Base-by-base conservation (phyloP, 345 rosid genomes). In the Populus nigra region DNA sequence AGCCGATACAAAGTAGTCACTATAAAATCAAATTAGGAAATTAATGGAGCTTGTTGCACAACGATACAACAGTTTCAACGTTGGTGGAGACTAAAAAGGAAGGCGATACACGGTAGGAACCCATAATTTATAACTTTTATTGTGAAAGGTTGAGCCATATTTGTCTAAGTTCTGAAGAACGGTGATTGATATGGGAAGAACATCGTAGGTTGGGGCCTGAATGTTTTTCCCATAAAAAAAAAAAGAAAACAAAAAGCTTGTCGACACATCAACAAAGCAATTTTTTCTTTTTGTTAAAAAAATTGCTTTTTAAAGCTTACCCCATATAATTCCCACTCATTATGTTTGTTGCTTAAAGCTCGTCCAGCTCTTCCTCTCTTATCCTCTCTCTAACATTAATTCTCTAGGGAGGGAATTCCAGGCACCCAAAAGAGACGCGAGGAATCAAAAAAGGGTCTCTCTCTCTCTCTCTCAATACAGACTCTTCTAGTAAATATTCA, bases 321-420 rank as follows among this genome's bases (percentile, higher is more conserved):
- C 92, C 29, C 92, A 78, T 89, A 90, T 91, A 92, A 91, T 90
- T 92, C 89, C 88, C 88, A 85, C 91, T 90, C 96, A 88, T 91
- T 88, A 89, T 89, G 89, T 84, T 91, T 86, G 91, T 88, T 91
- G 86, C 91, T 88, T 89, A 86, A 91, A 88, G 88, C 88, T 86
- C 81, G 62, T 71, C 35, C 45, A 65, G 75, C 65, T 61, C 80
- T 75, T 68, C 84, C 73, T 67, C 80, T 43, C 84, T 72, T 68
- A 73, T 68, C 78, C 73, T 36, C 65, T 84, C 76, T 77, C 85
- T 73, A 61, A 66, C 72, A 63, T 74, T 70, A 79, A 59, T 73
- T 79, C 77, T 68, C 38, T 29, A 43, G 72, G 22, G 72, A 72
- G 72, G 38, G 76, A 72, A 76, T 69, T 62, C 72, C 78, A 71